phyloP scores from a whole-genome alignment of 192 early-diverging fungal genomes.

The Allomyces macrogynus region DNA sequence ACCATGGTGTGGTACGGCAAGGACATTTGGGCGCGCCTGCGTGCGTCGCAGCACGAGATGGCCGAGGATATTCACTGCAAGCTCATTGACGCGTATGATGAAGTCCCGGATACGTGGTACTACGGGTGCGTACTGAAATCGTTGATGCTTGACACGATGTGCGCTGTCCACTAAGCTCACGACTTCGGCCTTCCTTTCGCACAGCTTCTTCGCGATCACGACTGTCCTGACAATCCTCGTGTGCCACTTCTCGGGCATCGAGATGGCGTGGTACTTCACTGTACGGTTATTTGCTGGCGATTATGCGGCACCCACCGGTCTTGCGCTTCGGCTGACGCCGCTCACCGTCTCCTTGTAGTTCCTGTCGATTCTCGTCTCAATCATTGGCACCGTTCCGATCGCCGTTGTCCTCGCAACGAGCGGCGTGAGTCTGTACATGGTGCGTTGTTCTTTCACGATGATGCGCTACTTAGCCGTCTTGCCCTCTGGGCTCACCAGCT shows the following conservation, averaged over 20 bases:
- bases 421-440: not conserved
- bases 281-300: too few relatives aligned
- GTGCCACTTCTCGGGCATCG: conserved; percentile 28
- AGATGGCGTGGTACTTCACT: conserved; percentile 40
- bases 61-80: conserved; percentile 42
- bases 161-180: too few relatives aligned
- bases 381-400: conserved; percentile 53
- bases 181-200: too few relatives aligned
- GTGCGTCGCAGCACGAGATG: conserved; percentile 17
- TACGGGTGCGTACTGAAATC: not conserved
- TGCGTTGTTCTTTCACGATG: too few relatives aligned
- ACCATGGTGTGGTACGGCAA: conserved; percentile 39
- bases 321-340: too few relatives aligned
- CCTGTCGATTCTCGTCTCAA: conserved; percentile 29
- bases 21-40: conserved; percentile 24
- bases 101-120: conserved; percentile 47
- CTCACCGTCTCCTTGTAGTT: conserved; percentile 28
- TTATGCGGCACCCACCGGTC: too few relatives aligned
- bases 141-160: too few relatives aligned
- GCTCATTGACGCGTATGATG: conserved; percentile 51
- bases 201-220: conserved; percentile 17
- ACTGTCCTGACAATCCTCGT: conserved; percentile 22
- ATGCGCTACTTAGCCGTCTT: too few relatives aligned
- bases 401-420: conserved; percentile 47
- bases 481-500: too few relatives aligned